These are phyloP conservation scores for Aureobasidium sp. DNA, from an alignment of 2,329 filamentous ascomycete genomes.

Conservation along the genomic window DNA sequence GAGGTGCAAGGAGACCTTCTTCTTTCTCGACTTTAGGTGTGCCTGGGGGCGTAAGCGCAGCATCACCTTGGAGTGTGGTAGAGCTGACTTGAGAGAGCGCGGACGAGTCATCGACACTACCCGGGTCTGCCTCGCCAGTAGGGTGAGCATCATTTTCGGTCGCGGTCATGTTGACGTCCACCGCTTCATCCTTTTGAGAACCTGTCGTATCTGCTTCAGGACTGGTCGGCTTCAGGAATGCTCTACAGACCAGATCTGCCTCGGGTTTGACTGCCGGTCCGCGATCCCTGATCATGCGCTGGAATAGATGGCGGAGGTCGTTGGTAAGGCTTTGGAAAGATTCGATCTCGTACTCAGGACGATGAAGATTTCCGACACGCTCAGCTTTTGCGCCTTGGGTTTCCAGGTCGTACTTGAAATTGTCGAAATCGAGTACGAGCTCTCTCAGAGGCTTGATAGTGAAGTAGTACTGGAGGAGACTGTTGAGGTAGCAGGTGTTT, in stretches of 20 bases:
- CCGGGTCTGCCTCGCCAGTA: constrained; percentile 26
- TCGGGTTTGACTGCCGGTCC: constrained; percentile 35
- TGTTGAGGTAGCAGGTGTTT: constrained; percentile 99
- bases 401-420: constrained; percentile 72
- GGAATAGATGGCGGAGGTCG: constrained; percentile 37
- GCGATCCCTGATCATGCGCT: constrained; percentile 39
- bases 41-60: constrained; percentile 33
- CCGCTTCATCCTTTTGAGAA: not conserved
- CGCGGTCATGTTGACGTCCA: constrained; percentile 20
- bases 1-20: constrained; percentile 47
- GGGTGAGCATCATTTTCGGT: not conserved
- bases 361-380: constrained; percentile 77
- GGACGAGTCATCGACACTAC: constrained; percentile 24
- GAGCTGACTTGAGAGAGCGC: constrained; percentile 12
- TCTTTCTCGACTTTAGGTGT: constrained; percentile 41
- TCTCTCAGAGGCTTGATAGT: constrained; percentile 85
- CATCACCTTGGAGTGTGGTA: constrained; percentile 21
- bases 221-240: constrained; percentile 31
- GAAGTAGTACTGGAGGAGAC: constrained; percentile 94
- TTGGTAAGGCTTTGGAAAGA: constrained; percentile 39
- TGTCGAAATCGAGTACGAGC: constrained; percentile 80
- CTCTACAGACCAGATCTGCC: constrained; percentile 38
- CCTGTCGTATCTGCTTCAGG: constrained; percentile 11
- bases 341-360: constrained; percentile 44
- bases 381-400: constrained; percentile 71